Evolutionary conservation across 352 stramenopile species (phyloP), one percentile per base, ranked within the genome.

Genomic region (Plasmopara muralis): DNA sequence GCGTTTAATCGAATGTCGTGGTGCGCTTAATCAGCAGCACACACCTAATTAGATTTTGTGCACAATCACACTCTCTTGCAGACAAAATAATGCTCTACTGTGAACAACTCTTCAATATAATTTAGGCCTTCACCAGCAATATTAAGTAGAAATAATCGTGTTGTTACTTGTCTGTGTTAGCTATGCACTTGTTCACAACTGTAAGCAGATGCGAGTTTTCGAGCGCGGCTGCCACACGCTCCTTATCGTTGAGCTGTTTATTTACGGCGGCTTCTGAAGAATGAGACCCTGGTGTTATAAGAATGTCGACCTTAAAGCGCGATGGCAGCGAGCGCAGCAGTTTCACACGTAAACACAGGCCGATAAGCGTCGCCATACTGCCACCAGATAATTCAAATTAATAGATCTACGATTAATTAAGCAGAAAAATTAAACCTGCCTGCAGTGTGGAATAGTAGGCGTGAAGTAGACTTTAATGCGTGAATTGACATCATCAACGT

Each of bases 191-290:
- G 79, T 98, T 97, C 34, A 98, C 95, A 39, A 98, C 94, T 38
- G 87, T 84, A 8, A 97, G 72, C 55, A 98, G 71, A 68, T 98
- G 93, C 25, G 89, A 76, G 62, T 98, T 98, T 68, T 98, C 95
- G 18, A 98, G 76, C 16, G 95, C 95, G 13, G 95, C 95, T 1
- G 87, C 87, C 9, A 98, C 93, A 53, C 95, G 79, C 62, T 98
- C 95, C 64, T 98, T 98, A 67, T 98, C 95, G 52, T 95, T 94
- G 20, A 98, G 78, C 70, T 98, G 95, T 64, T 98, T 98, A 84
- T 98, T 98, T 47, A 98, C 87, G 28, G 89, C 90, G 18, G 91
- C 83, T 76, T 98, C 95, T 49, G 86, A 97, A 18, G 85, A 83
- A 76, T 98, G 95, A 48, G 92, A 96, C 49, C 95, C 95, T 14